Evolutionary conservation across 2,329 filamentous ascomycete species (phyloP).

Genomic region (Chaetomium sp.): DNA sequence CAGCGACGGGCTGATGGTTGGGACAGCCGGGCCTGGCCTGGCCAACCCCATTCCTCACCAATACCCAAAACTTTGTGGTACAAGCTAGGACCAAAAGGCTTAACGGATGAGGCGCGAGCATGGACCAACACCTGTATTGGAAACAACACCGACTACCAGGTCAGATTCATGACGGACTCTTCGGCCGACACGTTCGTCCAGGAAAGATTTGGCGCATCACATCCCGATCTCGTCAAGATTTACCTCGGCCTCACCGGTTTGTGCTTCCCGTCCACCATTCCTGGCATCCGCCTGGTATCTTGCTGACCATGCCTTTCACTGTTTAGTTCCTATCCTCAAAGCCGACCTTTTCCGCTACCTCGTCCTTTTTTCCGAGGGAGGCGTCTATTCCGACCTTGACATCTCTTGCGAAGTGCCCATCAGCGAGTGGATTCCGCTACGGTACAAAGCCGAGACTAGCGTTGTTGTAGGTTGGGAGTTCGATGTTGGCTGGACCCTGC

Average conservation of each 20-base stretch:
- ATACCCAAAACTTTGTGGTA: constrained; percentile 34
- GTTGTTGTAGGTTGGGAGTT: constrained; percentile 28
- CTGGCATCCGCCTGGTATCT: background rate
- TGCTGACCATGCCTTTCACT: background rate
- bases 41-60: background rate
- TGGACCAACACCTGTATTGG: constrained; percentile 30
- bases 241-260: constrained; percentile 20
- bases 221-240: constrained; percentile 22
- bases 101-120: constrained; percentile 24
- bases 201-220: constrained; percentile 40
- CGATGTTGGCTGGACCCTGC: constrained; percentile 19
- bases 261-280: background rate
- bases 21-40: background rate
- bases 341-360: constrained; percentile 64
- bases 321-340: constrained; percentile 41
- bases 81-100: constrained; percentile 32
- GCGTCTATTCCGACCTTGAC: constrained; percentile 57
- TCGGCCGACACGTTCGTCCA: constrained; percentile 48
- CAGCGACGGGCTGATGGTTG: no score
- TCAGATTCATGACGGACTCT: constrained; percentile 26
- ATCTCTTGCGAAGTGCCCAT: constrained; percentile 32
- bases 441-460: constrained; percentile 9
- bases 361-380: constrained; percentile 67
- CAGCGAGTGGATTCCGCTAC: constrained; percentile 29
- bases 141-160: constrained; percentile 24